These are phyloP conservation scores for Corymbia citriodora DNA, from an alignment of 441 rosid species.

Conservation along the genomic window DNA sequence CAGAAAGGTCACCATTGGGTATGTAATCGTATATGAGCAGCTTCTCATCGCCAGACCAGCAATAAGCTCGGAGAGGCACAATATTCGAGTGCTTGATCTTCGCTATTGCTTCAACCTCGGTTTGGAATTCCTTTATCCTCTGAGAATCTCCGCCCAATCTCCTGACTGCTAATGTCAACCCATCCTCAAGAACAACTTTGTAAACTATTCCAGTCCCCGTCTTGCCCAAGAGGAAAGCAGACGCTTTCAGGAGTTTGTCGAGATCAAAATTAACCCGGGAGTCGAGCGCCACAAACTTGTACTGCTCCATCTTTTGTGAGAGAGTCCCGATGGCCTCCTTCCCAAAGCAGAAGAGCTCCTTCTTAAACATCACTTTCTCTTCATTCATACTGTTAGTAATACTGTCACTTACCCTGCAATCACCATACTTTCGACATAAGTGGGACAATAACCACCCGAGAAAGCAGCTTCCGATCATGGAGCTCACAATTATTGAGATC, in stretches of 20 bases:
- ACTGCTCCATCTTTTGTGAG: constrained; percentile 37
- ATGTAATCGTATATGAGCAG: constrained; percentile 55
- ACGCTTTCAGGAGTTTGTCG: constrained; percentile 55
- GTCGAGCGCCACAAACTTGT: constrained; percentile 41
- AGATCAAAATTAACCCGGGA: constrained; percentile 36
- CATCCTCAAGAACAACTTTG: constrained; percentile 50
- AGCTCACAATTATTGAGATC: neutral
- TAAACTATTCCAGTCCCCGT: constrained; percentile 52
- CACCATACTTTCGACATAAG: constrained; percentile 15
- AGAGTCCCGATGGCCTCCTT: constrained; percentile 12
- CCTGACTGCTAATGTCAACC: constrained; percentile 41
- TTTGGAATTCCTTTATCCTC: constrained; percentile 52
- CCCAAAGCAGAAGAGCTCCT: constrained; percentile 39
- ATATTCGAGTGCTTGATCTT: constrained; percentile 54
- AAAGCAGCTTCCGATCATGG: constrained; percentile 25
- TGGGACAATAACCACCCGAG: constrained; percentile 24
- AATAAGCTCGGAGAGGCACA: constrained; percentile 56
- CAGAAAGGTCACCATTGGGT: constrained; percentile 45
- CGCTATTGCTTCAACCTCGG: constrained; percentile 53
- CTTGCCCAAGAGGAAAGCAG: constrained; percentile 65
- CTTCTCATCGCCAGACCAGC: constrained; percentile 62
- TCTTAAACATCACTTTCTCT: constrained; percentile 27
- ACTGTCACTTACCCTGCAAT: constrained; percentile 6
- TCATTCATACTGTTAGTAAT: constrained; percentile 10
- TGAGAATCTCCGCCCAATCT: constrained; percentile 46